Base-by-base conservation (phyloP, 2,329 filamentous ascomycete genomes). In the Hypoxylon sp. region DNA sequence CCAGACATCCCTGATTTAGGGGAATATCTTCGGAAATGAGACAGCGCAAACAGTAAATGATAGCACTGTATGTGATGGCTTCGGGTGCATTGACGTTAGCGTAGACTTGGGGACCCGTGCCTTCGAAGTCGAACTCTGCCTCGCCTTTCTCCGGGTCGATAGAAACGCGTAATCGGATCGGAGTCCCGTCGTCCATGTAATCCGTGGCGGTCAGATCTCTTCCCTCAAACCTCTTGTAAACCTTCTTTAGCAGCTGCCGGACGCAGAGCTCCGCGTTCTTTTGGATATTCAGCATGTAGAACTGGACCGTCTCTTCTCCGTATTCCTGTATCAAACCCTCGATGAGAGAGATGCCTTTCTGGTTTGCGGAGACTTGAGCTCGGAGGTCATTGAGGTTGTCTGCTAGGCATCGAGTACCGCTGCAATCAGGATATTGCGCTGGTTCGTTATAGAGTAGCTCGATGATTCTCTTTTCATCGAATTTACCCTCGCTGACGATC, bases 351-450 rank as follows among this genome's bases (percentile, higher is more conserved):
- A 93, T 93, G 5, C 91, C 91, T 68, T 92, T 92, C 71, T 92
- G 89, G 70, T 93, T 93, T 5, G 91, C 90, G 0, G 91, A 91
- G 24, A 93, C 88, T 73, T 93, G 91, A 0, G 91, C 91, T 76
- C 93, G 91, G n/a, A 93, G 81, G 74, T 93, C 91, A 50, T 92
- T 93, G 69, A 93, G 80, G 71, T 93, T 93, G 73, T 93, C 91
- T 18, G 87, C 88, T 2, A 93, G 79, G 75, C 91, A 93, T 50
- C 91, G 81, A 1, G 91, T 92, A 1, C 91, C 91, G 53, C 87
- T 89, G 76, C 91, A 93, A 0, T 89, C 91, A 0, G 87, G 86
- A 70, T 91, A 89, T 69, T 90, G 83, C 0, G 90, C 89, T 0
- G 91, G 91, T 68, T 92, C 90, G 16, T 88, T 83, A 56, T 91